Evolutionary conservation across 495 filamentous ascomycete species (phyloP).

Genomic region (Penicillium diatomitis): DNA sequence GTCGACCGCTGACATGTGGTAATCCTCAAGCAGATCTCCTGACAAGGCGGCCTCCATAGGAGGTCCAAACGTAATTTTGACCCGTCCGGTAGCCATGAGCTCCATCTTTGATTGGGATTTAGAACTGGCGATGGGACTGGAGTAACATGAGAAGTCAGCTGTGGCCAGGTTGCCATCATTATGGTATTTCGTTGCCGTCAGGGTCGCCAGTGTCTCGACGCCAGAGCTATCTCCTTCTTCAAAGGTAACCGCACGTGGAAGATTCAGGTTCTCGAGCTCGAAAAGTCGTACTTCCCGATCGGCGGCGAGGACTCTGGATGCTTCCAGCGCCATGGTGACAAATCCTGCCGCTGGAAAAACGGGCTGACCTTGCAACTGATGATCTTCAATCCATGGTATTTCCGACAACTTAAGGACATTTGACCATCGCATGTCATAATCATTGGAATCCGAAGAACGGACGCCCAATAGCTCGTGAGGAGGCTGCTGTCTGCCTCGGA

Average conservation of each 20-base stretch:
- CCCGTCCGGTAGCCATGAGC: constrained; percentile 2
- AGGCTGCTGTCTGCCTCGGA: constrained; percentile 2
- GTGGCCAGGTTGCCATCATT: constrained; percentile 4
- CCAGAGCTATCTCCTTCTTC: not conserved
- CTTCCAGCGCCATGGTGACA: constrained; percentile 49
- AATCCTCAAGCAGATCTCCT: not conserved
- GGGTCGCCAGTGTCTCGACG: constrained; percentile 28
- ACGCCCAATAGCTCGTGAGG: constrained; percentile 14
- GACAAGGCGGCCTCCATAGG: not conserved
- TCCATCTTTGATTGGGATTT: not conserved
- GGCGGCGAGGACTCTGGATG: constrained; percentile 6
- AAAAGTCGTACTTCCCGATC: not conserved
- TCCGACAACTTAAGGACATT: constrained; percentile 9
- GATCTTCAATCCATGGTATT: constrained; percentile 11
- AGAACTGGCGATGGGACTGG: constrained; percentile 4
- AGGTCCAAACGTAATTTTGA: not conserved
- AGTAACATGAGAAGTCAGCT: constrained; percentile 6
- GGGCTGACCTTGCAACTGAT: constrained; percentile 20
- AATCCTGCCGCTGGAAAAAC: constrained; percentile 54
- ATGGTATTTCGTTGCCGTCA: constrained; percentile 10
- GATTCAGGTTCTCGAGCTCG: not conserved
- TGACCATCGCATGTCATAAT: constrained; percentile 6
- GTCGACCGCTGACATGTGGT: constrained; percentile 20
- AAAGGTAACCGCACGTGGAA: constrained; percentile 1
- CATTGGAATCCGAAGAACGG: not conserved